Percentiles rank a stretch among this genome's conserved stretches.
phyloP scores from a whole-genome alignment of 495 filamentous ascomycete species.

The Tuber borchii region DNA sequence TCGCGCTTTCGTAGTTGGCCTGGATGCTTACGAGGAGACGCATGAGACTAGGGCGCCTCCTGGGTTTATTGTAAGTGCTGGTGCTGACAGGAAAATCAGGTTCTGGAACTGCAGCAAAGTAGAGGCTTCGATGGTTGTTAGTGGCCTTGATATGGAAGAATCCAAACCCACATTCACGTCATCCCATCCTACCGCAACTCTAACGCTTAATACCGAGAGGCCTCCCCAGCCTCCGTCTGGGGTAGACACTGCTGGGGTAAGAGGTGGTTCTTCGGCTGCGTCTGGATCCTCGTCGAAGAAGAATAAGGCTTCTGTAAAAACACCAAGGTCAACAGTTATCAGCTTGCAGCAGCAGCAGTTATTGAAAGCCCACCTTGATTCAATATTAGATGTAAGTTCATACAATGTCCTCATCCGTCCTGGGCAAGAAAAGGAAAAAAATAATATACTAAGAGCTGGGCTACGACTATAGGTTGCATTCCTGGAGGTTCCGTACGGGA shows the following conservation, averaged over 20 bases:
- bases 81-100: conserved; percentile 81
- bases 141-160: conserved; percentile 67
- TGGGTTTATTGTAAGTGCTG: conserved; percentile 75
- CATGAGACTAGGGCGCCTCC: conserved; percentile 22
- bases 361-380: conserved; percentile 79
- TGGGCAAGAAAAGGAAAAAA: not conserved
- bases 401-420: not conserved
- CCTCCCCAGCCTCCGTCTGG: conserved; percentile 42
- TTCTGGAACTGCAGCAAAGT: conserved; percentile 81
- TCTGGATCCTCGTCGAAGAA: conserved; percentile 43
- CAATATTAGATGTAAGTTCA: conserved; percentile 66
- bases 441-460: conserved; percentile 10
- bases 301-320: conserved; percentile 45
- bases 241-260: conserved; percentile 7
- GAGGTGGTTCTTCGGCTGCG: conserved; percentile 14
- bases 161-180: conserved; percentile 64
- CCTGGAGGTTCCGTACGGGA: conserved; percentile 81
- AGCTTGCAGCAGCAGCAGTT: conserved; percentile 79
- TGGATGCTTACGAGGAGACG: conserved; percentile 47
- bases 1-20: conserved; percentile 54
- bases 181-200: conserved; percentile 59
- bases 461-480: conserved; percentile 49
- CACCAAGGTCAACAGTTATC: conserved; percentile 77
- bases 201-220: conserved; percentile 68
- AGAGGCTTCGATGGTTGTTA: conserved; percentile 69